Conservation (phyloP, 139 green algal genomes). For the Chlorella sp. region DNA sequence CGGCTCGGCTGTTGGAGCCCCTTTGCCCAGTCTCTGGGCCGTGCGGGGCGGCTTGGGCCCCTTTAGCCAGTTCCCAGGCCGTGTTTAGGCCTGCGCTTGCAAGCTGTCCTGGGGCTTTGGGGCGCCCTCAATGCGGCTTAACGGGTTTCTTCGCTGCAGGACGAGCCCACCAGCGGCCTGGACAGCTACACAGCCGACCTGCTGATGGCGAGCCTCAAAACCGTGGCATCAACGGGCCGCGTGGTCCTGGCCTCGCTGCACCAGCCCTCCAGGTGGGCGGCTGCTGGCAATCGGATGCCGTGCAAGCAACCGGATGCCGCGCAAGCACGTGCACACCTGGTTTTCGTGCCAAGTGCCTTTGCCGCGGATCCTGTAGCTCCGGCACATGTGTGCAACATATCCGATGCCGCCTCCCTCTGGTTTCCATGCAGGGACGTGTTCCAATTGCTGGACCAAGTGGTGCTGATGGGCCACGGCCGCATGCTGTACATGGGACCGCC, state of each 20-base stretch:
- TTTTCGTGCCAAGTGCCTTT: too few species aligned
- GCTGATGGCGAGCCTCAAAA: constrained; percentile 61
- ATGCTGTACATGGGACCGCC: constrained; percentile 63
- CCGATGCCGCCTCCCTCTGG: neutral
- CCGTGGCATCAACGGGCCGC: constrained; percentile 55
- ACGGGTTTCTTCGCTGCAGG: neutral
- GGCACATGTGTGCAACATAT: neutral
- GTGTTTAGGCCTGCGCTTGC: too few species aligned
- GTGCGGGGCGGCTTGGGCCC: too few species aligned
- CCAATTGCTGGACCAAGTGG: constrained; percentile 61
- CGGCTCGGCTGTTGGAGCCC: neutral
- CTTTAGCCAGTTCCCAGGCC: too few species aligned
- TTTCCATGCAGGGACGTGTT: constrained; percentile 57
- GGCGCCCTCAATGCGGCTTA: too few species aligned
- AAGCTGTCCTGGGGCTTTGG: too few species aligned
- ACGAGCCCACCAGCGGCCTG: constrained; percentile 64
- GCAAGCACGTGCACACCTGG: too few species aligned
- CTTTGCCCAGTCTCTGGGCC: too few species aligned
- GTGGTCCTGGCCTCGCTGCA: constrained; percentile 79
- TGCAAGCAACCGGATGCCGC: too few species aligned
- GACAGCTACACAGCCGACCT: constrained; percentile 75
- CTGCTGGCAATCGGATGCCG: too few species aligned
- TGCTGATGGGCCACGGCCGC: constrained; percentile 72
- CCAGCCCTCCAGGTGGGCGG: constrained; percentile 65
- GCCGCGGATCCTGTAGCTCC: too few species aligned